phyloP scores from a whole-genome alignment of 2,329 filamentous ascomycete genomes.

The Colletotrichum cuscutae region DNA sequence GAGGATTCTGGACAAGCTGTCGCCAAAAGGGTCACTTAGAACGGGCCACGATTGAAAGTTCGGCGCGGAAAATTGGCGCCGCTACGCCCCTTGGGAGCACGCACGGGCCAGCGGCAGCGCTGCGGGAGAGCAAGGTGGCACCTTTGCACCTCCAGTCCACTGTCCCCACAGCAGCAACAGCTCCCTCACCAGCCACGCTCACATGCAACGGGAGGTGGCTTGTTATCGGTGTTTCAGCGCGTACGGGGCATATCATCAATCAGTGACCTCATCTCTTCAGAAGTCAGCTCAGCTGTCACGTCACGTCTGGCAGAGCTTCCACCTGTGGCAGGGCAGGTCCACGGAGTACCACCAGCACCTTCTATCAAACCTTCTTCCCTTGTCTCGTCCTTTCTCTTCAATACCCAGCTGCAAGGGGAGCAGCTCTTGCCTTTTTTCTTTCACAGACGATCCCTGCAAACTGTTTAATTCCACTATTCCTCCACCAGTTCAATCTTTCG shows the following conservation, averaged over 20 bases:
- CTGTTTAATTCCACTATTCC: not conserved
- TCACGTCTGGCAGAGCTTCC: slow-evolving; percentile 26
- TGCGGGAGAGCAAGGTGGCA: not conserved
- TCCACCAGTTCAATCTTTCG: not conserved
- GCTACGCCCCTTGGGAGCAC: slow-evolving; percentile 18
- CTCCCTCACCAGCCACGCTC: slow-evolving; percentile 10
- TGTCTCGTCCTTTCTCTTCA: not conserved
- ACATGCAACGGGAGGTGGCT: slow-evolving; percentile 20
- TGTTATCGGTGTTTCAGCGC: slow-evolving; percentile 28
- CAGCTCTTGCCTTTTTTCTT: slow-evolving; percentile 27
- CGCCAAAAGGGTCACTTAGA: slow-evolving; percentile 37
- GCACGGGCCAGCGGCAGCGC: slow-evolving; percentile 22
- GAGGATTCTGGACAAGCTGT: slow-evolving; percentile 40
- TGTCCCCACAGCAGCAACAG: no score
- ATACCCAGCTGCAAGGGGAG: not conserved
- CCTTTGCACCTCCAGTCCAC: not conserved
- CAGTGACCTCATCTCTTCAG: slow-evolving; percentile 33
- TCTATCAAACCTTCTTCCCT: slow-evolving; percentile 7
- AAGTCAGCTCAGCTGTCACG: slow-evolving; percentile 18
- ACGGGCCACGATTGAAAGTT: slow-evolving; percentile 36
- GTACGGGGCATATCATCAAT: slow-evolving; percentile 27
- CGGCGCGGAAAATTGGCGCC: slow-evolving; percentile 35
- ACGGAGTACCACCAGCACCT: not conserved
- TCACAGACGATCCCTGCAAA: not conserved
- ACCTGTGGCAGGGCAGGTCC: slow-evolving; percentile 21